Base-by-base conservation (phyloP, 1,284 basidiomycete genomes). In the Inonotus hispidus region DNA sequence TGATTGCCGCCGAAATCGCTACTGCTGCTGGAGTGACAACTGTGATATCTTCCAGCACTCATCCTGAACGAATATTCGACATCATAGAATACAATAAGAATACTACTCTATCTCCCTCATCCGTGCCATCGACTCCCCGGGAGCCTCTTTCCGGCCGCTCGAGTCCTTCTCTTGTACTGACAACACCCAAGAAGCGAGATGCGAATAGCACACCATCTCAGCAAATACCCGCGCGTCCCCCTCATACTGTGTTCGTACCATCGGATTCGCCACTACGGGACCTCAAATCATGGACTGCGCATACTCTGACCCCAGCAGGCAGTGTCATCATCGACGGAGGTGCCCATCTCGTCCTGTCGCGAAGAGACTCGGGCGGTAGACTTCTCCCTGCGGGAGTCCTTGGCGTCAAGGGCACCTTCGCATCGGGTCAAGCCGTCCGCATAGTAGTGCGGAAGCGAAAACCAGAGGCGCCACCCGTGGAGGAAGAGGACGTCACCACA, bases 1-100 rank as follows among this genome's bases (percentile, higher is more conserved):
- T 99, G 63, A 97, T 99, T 65, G 96, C 96, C 1, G 96, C 97
- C 0, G 97, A 99, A 71, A 92, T 99, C 14, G 95, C 96, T 0
- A 97, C 92, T 0, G 95, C 88, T 0, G 96, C 95, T 0, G 96
- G 97, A 3, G 94, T 97, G n/a, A 88, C 93, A 0, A 98, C 96
- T 0, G 82, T 98, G 49, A 92, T 99, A 68, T 85, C 88, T 54
- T 90, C 91, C 37, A 93, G 92, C 72, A 90, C 85, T 66, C 81
- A 84, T 47, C 93, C 95, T 0, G 78, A 83, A 50, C 86, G 85
- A 67, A 90, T 98, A 60, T 82, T 93, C 67, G 77, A 79, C 19
- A 94, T 98, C 69, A 91, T 98, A 49, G 83, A 90, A 64, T 90
- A 85, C 69, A 83, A 91, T 72, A 77, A 75, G 66, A 65, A 75